phyloP scores from a whole-genome alignment of 2,329 filamentous ascomycete genomes.

The Alternaria panax region DNA sequence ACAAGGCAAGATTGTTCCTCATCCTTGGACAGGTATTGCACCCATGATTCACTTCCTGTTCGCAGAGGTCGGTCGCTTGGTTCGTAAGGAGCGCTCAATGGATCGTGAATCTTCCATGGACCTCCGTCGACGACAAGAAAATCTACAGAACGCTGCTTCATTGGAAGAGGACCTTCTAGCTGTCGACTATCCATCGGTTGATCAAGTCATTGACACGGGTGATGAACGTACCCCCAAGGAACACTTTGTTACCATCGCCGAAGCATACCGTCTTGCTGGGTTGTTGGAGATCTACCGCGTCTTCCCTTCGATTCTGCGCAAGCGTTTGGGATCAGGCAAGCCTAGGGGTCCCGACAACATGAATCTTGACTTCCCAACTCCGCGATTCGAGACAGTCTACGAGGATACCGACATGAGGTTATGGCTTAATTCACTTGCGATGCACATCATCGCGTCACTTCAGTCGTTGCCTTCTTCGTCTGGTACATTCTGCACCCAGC shows the following conservation, averaged over 20 bases:
- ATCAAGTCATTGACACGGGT: constrained; percentile 59
- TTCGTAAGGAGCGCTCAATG: constrained; percentile 49
- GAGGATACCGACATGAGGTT: constrained; percentile 45
- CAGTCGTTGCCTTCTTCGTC: constrained; percentile 61
- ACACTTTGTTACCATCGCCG: constrained; percentile 62
- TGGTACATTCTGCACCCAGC: constrained; percentile 62
- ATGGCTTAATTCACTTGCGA: constrained; percentile 60
- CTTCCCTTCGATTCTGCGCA: constrained; percentile 60
- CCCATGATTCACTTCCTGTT: constrained; percentile 56
- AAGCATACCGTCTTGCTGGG: constrained; percentile 61
- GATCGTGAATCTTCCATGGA: constrained; percentile 38
- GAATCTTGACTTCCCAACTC: constrained; percentile 43
- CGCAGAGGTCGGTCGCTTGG: constrained; percentile 55
- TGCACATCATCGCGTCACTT: constrained; percentile 59
- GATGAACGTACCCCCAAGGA: constrained; percentile 61
- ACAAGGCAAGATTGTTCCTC: constrained; percentile 51
- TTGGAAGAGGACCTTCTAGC: constrained; percentile 59
- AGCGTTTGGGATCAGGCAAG: constrained; percentile 49
- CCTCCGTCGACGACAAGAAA: constrained; percentile 42
- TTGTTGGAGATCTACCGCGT: constrained; percentile 63
- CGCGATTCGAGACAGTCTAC: constrained; percentile 44
- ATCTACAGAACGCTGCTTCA: constrained; percentile 48
- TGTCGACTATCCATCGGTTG: constrained; percentile 56
- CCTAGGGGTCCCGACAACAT: constrained; percentile 31
- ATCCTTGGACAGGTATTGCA: constrained; percentile 60